Conservation (phyloP, 768 basidiomycete genomes). For the Mycena haematopus region DNA sequence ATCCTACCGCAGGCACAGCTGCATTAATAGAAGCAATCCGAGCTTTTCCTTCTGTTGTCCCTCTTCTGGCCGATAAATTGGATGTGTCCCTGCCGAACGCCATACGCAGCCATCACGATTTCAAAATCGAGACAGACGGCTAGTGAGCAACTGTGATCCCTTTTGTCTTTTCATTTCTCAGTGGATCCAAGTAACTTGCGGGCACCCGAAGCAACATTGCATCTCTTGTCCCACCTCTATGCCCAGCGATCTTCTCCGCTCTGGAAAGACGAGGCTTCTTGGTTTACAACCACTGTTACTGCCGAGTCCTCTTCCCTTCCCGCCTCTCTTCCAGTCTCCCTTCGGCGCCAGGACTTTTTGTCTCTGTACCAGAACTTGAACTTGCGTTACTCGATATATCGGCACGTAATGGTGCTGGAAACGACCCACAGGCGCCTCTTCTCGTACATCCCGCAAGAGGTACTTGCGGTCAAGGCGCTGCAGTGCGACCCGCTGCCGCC, state of each 20-base stretch:
- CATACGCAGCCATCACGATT: slow-evolving; percentile 65
- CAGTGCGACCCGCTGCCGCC: slow-evolving; percentile 92
- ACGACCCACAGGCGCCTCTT: slow-evolving; percentile 63
- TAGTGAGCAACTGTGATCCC: slow-evolving; percentile 48
- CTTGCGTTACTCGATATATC: slow-evolving; percentile 62
- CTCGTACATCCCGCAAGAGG: slow-evolving; percentile 70
- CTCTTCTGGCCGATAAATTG: slow-evolving; percentile 85
- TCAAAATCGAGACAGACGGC: slow-evolving; percentile 73
- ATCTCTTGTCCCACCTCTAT: slow-evolving; percentile 90
- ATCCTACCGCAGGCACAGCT: slow-evolving; percentile 62
- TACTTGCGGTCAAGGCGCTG: slow-evolving; percentile 60
- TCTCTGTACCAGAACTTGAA: slow-evolving; percentile 46
- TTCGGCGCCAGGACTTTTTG: slow-evolving; percentile 41
- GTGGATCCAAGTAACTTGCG: slow-evolving; percentile 42
- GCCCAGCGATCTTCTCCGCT: slow-evolving; percentile 74
- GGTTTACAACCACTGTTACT: slow-evolving; percentile 71
- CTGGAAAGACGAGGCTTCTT: slow-evolving; percentile 81
- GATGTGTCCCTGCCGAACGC: slow-evolving; percentile 68
- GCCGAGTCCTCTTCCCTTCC: slow-evolving; percentile 48
- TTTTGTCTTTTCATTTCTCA: slow-evolving; percentile 1
- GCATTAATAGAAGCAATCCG: slow-evolving; percentile 78
- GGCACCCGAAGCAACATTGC: slow-evolving; percentile 56
- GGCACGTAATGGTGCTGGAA: slow-evolving; percentile 82
- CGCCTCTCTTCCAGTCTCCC: slow-evolving; percentile 42
- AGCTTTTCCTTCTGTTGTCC: slow-evolving; percentile 82